Evolutionary conservation across 176 grass and related monocot genomes (phyloP).

Genomic region (maize (Zea mays)): Zm-B73-REFERENCE-NAM-5.0 NC_050096.1:7818001-7818500

Average conservation of each 20-base stretch:
- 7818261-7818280: slow-evolving; percentile 59
- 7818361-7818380: slow-evolving; percentile 69
- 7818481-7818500: not conserved
- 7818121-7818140: slow-evolving; percentile 76
- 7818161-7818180: slow-evolving; percentile 73
- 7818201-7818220: slow-evolving; percentile 69
- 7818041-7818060: slow-evolving; percentile 56
- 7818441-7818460: slow-evolving; percentile 19
- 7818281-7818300: slow-evolving; percentile 38
- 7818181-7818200: slow-evolving; percentile 75
- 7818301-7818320: slow-evolving; percentile 18
- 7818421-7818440: not conserved
- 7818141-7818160: slow-evolving; percentile 71
- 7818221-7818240: slow-evolving; percentile 61
- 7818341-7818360: not conserved
- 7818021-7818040: slow-evolving; percentile 60
- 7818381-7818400: slow-evolving; percentile 76
- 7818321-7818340: not conserved
- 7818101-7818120: slow-evolving; percentile 54
- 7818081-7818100: slow-evolving; percentile 48
- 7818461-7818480: not conserved
- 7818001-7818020: slow-evolving; percentile 57
- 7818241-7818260: slow-evolving; percentile 61
- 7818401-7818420: slow-evolving; percentile 85
- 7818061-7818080: slow-evolving; percentile 48